Base-by-base conservation (phyloP, 2,329 filamentous ascomycete genomes). In the Apiospora kogelbergensis region DNA sequence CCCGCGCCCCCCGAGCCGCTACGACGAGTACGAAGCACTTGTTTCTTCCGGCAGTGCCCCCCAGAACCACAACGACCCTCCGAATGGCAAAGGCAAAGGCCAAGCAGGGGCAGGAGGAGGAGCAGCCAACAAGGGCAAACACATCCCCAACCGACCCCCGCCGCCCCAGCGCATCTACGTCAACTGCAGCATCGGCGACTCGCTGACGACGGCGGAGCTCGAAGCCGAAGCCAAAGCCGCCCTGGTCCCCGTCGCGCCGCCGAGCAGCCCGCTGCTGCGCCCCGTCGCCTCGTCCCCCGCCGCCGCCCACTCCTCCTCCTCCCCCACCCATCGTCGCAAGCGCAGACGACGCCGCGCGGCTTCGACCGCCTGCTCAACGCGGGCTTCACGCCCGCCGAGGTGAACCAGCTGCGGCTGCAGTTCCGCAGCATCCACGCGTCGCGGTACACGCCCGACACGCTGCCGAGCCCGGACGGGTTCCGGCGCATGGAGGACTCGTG, bases 111-210 rank as follows among this genome's bases (percentile, higher is more conserved):
- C n/a, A n/a, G n/a, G n/a, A n/a, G n/a, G n/a, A n/a, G n/a, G n/a
- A n/a, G n/a, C n/a, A n/a, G n/a, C n/a, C n/a, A n/a, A n/a, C 75
- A 86, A 84, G 75, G 93, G 92, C 63, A 97, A 96, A 70, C 87
- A 87, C 0, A 79, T 90, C 6, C 85, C 85, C 41, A 84, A 85
- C 40, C 82, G 84, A 9, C 79, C 80, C 10, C 76, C 78, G 17
- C 78, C 81, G 41, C 72, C 80, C 1, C 83, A 84, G 45, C 87
- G 91, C 60, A 88, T 97, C 75, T 98, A 97, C 79, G 91, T 98
- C 71, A 97, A 97, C 83, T 98, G 95, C 85, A 95, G 93, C 72
- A 93, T 98, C 69, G 94, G 94, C 68, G 90, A 93, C 78, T 84
- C 88, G 33, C 86, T 98, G 15, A 88, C 91, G 0, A 78, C 87